A percentile compares a stretch with the other conserved stretches of the same genome.
Conservation (phyloP, 1,139 yeast genomes). For the Tardiomyces digboiensis region DNA sequence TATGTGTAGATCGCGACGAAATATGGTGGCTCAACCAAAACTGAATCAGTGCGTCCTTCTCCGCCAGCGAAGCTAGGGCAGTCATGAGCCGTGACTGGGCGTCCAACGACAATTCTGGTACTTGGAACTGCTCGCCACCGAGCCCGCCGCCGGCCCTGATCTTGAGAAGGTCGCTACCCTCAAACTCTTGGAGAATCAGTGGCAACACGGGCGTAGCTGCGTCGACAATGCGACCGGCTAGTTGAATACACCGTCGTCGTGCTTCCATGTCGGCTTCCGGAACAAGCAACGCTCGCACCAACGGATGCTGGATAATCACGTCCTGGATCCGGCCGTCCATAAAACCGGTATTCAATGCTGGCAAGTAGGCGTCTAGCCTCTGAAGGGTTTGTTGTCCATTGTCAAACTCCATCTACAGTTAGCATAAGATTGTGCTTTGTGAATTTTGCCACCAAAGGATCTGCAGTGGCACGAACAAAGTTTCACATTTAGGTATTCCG, state of each 20-base stretch:
- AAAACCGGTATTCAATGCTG: constrained; percentile 21
- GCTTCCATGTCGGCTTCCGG: constrained; percentile 27
- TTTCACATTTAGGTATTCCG: too few relatives aligned
- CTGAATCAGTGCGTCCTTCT: constrained; percentile 14
- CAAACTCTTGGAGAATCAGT: constrained; percentile 17
- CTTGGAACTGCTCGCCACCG: background rate
- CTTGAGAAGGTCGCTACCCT: background rate
- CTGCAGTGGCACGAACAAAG: too few relatives aligned
- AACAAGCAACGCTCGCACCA: constrained; percentile 21
- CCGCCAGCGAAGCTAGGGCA: constrained; percentile 16
- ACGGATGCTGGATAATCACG: constrained; percentile 21
- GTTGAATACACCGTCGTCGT: constrained; percentile 19
- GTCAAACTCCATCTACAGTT: background rate
- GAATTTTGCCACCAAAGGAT: too few relatives aligned
- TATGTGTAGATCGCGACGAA: background rate
- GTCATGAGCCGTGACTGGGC: constrained; percentile 15
- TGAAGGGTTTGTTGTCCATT: background rate
- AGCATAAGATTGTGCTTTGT: too few relatives aligned
- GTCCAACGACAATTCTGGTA: constrained; percentile 5
- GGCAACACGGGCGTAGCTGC: constrained; percentile 24
- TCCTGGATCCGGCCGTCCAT: constrained; percentile 25
- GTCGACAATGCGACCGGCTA: constrained; percentile 17
- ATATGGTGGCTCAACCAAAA: constrained; percentile 17
- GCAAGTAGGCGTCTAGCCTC: constrained; percentile 11
- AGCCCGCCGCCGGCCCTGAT: background rate